Evolutionary conservation across 805 yeast species (phyloP).

Genomic region (Yamadazyma laniorum): DNA sequence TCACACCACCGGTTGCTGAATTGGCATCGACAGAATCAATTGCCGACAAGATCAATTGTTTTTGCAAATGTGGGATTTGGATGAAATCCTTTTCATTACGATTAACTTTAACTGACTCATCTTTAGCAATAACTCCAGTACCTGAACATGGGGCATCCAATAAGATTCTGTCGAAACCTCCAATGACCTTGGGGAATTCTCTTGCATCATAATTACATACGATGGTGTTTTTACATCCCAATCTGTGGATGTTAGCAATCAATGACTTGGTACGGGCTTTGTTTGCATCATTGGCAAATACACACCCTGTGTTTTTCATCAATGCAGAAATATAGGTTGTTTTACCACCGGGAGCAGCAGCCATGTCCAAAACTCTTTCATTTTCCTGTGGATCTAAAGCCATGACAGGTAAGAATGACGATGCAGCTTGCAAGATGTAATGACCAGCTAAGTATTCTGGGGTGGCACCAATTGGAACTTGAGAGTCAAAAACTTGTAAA

Average conservation of each 20-base stretch:
- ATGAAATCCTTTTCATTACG: constrained; percentile 96
- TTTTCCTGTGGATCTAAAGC: constrained; percentile 97
- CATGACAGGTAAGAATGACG: constrained; percentile 96
- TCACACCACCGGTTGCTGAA: constrained; percentile 87
- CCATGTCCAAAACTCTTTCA: constrained; percentile 97
- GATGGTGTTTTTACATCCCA: constrained; percentile 94
- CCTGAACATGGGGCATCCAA: constrained; percentile 99
- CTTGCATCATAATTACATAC: constrained; percentile 98
- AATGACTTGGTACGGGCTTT: constrained; percentile 94
- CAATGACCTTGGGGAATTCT: constrained; percentile 96
- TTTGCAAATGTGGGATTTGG: constrained; percentile 94
- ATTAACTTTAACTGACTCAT: constrained; percentile 87
- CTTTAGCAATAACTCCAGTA: constrained; percentile 98
- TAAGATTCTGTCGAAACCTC: constrained; percentile 93
- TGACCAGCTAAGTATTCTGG: constrained; percentile 99
- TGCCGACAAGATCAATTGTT: constrained; percentile 88
- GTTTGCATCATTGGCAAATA: constrained; percentile 96
- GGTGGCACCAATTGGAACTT: constrained; percentile 99
- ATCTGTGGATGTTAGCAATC: constrained; percentile 95
- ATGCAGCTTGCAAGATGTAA: constrained; percentile 96
- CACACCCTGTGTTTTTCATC: constrained; percentile 97
- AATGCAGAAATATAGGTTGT: constrained; percentile 92
- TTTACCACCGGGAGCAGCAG: constrained; percentile 99
- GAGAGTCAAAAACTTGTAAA: constrained; percentile 93
- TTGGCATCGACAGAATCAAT: constrained; percentile 96